Conservation (phyloP, 148 eudicot genomes). For the Rheum nobile region DNA sequence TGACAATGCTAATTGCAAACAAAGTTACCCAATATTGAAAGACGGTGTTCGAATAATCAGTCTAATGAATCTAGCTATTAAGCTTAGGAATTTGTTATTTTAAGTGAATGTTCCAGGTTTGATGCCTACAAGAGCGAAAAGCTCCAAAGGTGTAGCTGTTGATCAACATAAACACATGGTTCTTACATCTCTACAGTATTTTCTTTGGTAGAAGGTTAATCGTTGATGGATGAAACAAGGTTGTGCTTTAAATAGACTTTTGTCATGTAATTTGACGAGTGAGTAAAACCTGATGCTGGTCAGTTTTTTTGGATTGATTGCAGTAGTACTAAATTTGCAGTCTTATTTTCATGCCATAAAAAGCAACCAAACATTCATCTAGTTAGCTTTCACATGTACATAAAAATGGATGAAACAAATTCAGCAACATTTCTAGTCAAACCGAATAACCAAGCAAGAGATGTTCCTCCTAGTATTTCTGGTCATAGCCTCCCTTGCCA, state of each 20-base stretch:
- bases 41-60: too few relatives aligned
- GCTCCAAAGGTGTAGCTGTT: neutral
- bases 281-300: neutral
- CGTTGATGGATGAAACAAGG: too few relatives aligned
- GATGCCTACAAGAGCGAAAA: neutral
- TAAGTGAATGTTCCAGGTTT: neutral
- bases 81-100: neutral
- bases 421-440: slow-evolving; percentile 22
- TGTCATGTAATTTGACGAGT: neutral
- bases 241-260: too few relatives aligned
- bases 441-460: slow-evolving; percentile 50
- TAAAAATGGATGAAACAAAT: neutral
- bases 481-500: slow-evolving; percentile 51
- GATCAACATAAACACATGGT: too few relatives aligned
- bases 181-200: too few relatives aligned
- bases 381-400: neutral
- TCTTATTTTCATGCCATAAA: neutral
- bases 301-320: neutral
- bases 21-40: neutral
- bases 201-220: too few relatives aligned
- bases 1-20: neutral
- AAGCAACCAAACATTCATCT: neutral
- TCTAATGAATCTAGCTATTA: neutral
- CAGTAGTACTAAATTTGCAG: neutral
- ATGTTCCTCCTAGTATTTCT: slow-evolving; percentile 53